Base-by-base conservation (phyloP, 208 protist genomes). In the Trypanosoma cruzi region DNA sequence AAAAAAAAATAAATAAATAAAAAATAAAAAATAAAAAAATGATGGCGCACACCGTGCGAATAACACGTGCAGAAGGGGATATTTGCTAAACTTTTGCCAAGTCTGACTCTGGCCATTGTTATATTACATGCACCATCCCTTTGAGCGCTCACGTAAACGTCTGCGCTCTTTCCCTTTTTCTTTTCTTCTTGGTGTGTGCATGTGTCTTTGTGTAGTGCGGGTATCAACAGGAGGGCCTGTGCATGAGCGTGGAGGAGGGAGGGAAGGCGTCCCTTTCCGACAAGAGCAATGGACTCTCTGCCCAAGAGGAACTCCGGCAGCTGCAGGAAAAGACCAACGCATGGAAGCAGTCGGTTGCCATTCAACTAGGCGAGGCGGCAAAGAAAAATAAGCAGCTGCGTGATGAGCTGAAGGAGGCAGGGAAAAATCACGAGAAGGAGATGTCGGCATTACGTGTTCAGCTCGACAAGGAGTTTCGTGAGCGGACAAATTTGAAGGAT, bases 301-400 rank as follows among this genome's bases (percentile, higher is more conserved):
- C 37, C 2, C 79, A 87, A 69, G 77, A 78, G 40, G 55, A 90
- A 61, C 66, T 88, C 18, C 54, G 60, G 1, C 60, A 81, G 34
- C 61, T 92, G 40, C 71, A 83, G 31, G 63, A 68, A 28, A 87
- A 91, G 50, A 91, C 73, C 34, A 66, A 63, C 20, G 42, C 59
- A 50, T 93, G 85, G 89, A 91, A 92, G 62, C 64, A 77, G 44
- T 78, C 80, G 16, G 89, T 89, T 22, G 71, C 80, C 10, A 22
- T 73, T 4, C 86, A 94, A 59, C 71, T 94, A 13, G 74, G 74
- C 46, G 82, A 90, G 29, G 85, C 86, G 11, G 75, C 83, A 2
- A 70, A 61, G 49, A 94, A 94, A 37, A 94, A 92, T 71, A 84
- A 89, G 34, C 71, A 72, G 40, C 72, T 95, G 37, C 84, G 86